phyloP scores from a whole-genome alignment of 2,329 filamentous ascomycete genomes.

The Colletotrichum sp. region DNA sequence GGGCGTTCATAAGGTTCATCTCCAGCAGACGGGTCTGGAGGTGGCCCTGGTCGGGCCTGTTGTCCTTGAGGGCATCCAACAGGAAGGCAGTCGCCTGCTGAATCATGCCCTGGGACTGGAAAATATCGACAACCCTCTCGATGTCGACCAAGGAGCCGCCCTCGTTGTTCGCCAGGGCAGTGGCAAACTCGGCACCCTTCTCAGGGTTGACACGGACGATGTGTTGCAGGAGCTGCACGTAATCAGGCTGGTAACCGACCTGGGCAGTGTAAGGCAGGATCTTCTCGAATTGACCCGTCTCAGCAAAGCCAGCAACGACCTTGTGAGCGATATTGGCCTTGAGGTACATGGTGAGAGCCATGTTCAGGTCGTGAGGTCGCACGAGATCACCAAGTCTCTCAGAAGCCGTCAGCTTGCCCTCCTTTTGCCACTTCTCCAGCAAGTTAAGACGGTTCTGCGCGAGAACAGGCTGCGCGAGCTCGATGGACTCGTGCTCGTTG shows the following conservation, averaged over 20 bases:
- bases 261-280: slow-evolving; percentile 91
- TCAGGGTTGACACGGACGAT: slow-evolving; percentile 91
- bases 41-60: slow-evolving; percentile 90
- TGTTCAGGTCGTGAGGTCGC: slow-evolving; percentile 83
- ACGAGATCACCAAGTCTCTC: slow-evolving; percentile 97
- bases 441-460: slow-evolving; percentile 94
- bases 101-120: slow-evolving; percentile 97
- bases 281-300: slow-evolving; percentile 96
- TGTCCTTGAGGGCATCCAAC: slow-evolving; percentile 92
- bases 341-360: slow-evolving; percentile 89
- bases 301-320: slow-evolving; percentile 92
- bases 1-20: slow-evolving; percentile 97
- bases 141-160: slow-evolving; percentile 88
- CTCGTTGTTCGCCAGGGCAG: slow-evolving; percentile 88
- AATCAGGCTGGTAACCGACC: slow-evolving; percentile 92
- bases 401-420: slow-evolving; percentile 94
- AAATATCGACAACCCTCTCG: slow-evolving; percentile 94
- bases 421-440: slow-evolving; percentile 96
- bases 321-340: slow-evolving; percentile 92
- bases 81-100: slow-evolving; percentile 98
- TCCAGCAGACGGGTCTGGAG: slow-evolving; percentile 94
- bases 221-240: slow-evolving; percentile 88
- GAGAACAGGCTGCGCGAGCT: slow-evolving; percentile 90
- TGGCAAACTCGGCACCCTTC: slow-evolving; percentile 93
- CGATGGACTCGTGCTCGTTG: slow-evolving; percentile 92